Percentiles rank a stretch among this genome's conserved stretches.
phyloP scores from a whole-genome alignment of 73 alveolate species.

The Paramecium sexaurelia region DNA sequence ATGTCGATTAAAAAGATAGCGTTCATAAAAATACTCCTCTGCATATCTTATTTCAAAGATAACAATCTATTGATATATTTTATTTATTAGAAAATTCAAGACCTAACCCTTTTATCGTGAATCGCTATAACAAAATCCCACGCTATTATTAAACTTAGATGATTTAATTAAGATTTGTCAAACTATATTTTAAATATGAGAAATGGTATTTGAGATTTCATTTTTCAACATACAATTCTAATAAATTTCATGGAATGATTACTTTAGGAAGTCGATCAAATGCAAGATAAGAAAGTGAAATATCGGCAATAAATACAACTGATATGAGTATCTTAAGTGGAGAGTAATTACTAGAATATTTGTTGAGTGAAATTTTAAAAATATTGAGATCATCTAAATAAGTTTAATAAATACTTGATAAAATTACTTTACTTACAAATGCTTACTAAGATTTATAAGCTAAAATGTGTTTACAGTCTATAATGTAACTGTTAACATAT shows the following conservation, averaged over 20 bases:
- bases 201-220: conserved; percentile 9
- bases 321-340: not conserved
- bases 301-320: not conserved
- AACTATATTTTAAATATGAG: conserved; percentile 21
- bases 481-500: not conserved
- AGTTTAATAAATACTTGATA: not conserved
- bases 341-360: not conserved
- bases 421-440: not conserved
- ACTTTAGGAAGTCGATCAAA: not conserved
- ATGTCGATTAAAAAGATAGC: not conserved
- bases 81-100: not conserved
- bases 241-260: not conserved
- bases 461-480: not conserved
- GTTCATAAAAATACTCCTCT: not conserved
- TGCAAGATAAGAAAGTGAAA: not conserved
- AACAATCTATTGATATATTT: not conserved
- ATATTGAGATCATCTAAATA: not conserved
- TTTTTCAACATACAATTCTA: not conserved
- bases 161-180: conserved; percentile 10
- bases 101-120: not conserved
- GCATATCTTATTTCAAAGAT: not conserved
- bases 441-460: not conserved
- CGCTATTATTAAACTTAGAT: not conserved
- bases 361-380: not conserved
- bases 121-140: not conserved